Conservation (phyloP, 306 rosid species). For the Nissolia schottii region DNA sequence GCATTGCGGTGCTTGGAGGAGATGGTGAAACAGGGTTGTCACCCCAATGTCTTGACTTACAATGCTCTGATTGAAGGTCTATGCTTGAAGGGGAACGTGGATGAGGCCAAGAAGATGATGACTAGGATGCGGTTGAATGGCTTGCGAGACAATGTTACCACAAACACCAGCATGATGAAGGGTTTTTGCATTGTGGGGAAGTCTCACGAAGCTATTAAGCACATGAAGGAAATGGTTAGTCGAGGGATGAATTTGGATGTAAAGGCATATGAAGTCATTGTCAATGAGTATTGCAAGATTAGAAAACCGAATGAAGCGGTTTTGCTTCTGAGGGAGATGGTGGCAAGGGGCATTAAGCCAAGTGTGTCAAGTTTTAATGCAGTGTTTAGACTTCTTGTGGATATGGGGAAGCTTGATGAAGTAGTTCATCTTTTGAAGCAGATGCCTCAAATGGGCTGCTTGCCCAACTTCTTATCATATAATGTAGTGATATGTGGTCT, state of each 20-base stretch:
- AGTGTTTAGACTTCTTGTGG: constrained; percentile 40
- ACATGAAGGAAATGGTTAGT: constrained; percentile 34
- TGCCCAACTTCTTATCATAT: constrained; percentile 47
- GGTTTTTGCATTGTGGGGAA: constrained; percentile 45
- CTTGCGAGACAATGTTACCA: constrained; percentile 38
- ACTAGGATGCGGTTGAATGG: constrained; percentile 53
- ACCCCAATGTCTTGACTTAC: constrained; percentile 46
- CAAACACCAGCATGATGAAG: constrained; percentile 45
- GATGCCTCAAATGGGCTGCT: constrained; percentile 46
- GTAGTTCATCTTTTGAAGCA: constrained; percentile 43
- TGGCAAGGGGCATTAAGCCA: constrained; percentile 32
- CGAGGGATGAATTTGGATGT: constrained; percentile 37
- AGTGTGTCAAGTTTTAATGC: constrained; percentile 43
- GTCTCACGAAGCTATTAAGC: constrained; percentile 39
- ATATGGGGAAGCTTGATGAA: constrained; percentile 30
- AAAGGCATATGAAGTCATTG: constrained; percentile 37
- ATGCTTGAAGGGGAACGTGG: constrained; percentile 42
- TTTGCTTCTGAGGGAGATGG: constrained; percentile 48
- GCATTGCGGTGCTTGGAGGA: constrained; percentile 37
- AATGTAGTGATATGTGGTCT: constrained; percentile 34
- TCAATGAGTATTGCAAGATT: constrained; percentile 43
- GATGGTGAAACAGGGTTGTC: constrained; percentile 38
- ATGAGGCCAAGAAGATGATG: constrained; percentile 48
- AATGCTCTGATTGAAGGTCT: constrained; percentile 47
- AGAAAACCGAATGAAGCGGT: constrained; percentile 38